Base-by-base conservation (phyloP, 257 asterid species). In the Solanum dulcamara region DNA sequence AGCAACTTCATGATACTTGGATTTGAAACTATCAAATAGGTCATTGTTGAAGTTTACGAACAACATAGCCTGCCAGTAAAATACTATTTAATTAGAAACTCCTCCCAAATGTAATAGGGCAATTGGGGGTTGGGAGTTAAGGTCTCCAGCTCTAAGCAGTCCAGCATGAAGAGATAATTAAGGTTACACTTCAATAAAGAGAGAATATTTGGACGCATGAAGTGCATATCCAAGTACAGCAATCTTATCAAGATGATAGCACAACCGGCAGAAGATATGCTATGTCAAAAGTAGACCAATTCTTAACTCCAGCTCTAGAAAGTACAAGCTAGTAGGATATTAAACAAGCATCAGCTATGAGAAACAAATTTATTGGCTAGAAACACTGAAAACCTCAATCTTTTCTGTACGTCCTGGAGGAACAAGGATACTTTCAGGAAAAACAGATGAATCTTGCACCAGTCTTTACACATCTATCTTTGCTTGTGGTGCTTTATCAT, bases 1-100 rank as follows among this genome's bases (percentile, higher is more conserved):
- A 51, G 99, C 96, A 70, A 92, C 94, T 80, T 91, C 97, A 15
- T 88, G 91, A 90, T 92, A 96, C 88, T 92, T 92, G 80, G 96
- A 91, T 84, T 93, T 91, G 72, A 93, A 96, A 66, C 92, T 89
- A 87, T 96, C 98, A 86, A 88, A 82, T 85, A 86, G 86, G 85
- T 92, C 97, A 51, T 86, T 83, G 84, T 88, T 88, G 84, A 93
- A 94, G 91, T 93, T 90, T 3, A 94, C 86, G 50, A 93, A 96
- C 91, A 96, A 72, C 98, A 96, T 93, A 70, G 94, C 98, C 99
- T 96, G 97, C 81, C 83, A 87, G 88, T 83, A 24, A 6, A 38
- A 67, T 35, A 85, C n/a, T 48, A 79, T 28, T 55, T 6, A 18
- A 68, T 80, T 53, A 71, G 48, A 44, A 85, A 42, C 38, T 18